Evolutionary conservation across 2,329 filamentous ascomycete species (phyloP).

Genomic region (Colletotrichum godetiae): DNA sequence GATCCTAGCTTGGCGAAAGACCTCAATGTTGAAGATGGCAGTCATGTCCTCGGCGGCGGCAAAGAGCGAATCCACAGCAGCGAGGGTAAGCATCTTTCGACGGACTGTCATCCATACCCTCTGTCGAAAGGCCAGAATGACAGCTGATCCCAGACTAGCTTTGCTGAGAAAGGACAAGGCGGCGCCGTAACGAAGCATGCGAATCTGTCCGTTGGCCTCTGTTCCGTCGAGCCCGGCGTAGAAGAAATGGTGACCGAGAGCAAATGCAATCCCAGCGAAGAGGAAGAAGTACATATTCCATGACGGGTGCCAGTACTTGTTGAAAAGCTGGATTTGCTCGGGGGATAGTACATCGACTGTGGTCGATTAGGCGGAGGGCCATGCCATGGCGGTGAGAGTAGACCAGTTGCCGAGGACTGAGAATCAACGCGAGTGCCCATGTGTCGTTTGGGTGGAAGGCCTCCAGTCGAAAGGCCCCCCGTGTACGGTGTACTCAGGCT

Average conservation of each 20-base stretch:
- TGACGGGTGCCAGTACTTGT: constrained; percentile 48
- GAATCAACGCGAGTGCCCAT: constrained; percentile 28
- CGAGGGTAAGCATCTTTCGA: constrained; percentile 36
- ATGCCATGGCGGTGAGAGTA: constrained; percentile 23
- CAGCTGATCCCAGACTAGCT: constrained; percentile 47
- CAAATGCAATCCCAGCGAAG: constrained; percentile 44
- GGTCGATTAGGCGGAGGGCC: constrained; percentile 9
- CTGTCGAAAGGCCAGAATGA: constrained; percentile 42
- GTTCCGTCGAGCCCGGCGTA: constrained; percentile 45
- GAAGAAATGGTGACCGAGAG: constrained; percentile 50
- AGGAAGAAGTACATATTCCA: constrained; percentile 50
- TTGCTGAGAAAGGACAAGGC: constrained; percentile 50
- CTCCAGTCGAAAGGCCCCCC: constrained; percentile 12
- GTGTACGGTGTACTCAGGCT: constrained; percentile 22
- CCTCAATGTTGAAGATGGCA: constrained; percentile 44
- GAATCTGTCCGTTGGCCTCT: constrained; percentile 45
- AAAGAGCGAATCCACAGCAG: constrained; percentile 44
- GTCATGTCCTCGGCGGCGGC: constrained; percentile 46
- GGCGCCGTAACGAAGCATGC: constrained; percentile 49
- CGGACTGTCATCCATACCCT: constrained; percentile 40
- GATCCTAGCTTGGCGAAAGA: constrained; percentile 45
- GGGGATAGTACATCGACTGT: constrained; percentile 25
- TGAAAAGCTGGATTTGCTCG: constrained; percentile 14
- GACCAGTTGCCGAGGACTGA: constrained; percentile 16
- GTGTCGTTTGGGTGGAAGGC: constrained; percentile 1